A percentile compares a stretch with the other conserved stretches of the same genome.
phyloP scores from a whole-genome alignment of 768 basidiomycete species.

The Hygrophorus pudorinus region DNA sequence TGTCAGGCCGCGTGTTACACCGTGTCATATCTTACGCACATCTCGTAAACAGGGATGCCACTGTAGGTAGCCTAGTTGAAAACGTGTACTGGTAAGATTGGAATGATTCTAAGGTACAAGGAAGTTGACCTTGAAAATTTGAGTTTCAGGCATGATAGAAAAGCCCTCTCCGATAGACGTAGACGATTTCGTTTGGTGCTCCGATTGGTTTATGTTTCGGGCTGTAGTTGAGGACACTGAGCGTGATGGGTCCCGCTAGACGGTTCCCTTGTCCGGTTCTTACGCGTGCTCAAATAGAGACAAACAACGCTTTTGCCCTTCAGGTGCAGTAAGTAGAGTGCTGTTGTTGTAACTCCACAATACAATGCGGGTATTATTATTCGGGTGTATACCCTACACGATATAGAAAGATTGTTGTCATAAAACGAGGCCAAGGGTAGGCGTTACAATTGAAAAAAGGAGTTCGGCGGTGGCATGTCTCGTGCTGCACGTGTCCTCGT shows the following conservation, averaged over 20 bases:
- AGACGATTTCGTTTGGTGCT: not conserved
- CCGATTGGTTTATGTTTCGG: too few species aligned
- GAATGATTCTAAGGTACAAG: conserved; percentile 13
- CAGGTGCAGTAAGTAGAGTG: too few species aligned
- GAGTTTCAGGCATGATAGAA: conserved; percentile 60
- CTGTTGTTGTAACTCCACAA: too few species aligned
- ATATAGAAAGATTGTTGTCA: too few species aligned
- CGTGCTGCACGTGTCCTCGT: too few species aligned
- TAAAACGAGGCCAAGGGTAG: too few species aligned
- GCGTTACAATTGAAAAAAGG: too few species aligned
- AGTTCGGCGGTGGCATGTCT: too few species aligned
- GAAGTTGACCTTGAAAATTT: conserved; percentile 69
- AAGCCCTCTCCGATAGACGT: not conserved
- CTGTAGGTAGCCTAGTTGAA: conserved; percentile 74
- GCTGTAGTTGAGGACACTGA: conserved; percentile 6
- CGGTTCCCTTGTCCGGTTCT: conserved; percentile 4
- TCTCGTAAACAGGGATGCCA: conserved; percentile 88
- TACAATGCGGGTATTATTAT: too few species aligned
- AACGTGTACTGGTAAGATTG: not conserved
- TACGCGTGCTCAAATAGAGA: conserved; percentile 33
- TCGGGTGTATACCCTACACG: too few species aligned
- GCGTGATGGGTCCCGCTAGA: conserved; percentile 5
- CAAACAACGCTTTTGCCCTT: conserved; percentile 19
- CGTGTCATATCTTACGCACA: conserved; percentile 46
- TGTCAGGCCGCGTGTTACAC: conserved; percentile 24